These are phyloP conservation scores for Haplographium delicatum DNA, from an alignment of 495 filamentous ascomycete species.

Conservation along the genomic window DNA sequence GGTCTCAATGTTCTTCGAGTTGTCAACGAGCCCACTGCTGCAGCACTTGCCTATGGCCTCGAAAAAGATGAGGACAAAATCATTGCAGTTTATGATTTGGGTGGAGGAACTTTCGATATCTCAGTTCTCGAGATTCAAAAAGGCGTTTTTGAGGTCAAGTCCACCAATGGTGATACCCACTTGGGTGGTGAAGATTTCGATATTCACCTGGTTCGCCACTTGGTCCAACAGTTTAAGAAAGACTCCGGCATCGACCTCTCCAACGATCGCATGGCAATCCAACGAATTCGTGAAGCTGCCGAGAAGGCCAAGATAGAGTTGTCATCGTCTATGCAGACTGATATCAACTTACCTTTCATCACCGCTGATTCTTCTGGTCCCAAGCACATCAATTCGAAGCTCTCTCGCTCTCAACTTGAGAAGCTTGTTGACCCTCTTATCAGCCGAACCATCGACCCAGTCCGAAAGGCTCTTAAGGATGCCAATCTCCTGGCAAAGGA, in stretches of 20 bases:
- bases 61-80: constrained; percentile 89
- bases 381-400: constrained; percentile 95
- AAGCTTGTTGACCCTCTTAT: constrained; percentile 88
- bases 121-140: constrained; percentile 96
- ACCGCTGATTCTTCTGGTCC: constrained; percentile 90
- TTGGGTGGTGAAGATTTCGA: constrained; percentile 98
- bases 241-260: constrained; percentile 89
- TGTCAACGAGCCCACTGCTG: constrained; percentile 94
- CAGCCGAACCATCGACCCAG: constrained; percentile 78
- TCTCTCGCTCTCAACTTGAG: constrained; percentile 91
- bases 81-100: constrained; percentile 95
- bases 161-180: constrained; percentile 97
- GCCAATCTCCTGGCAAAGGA: constrained; percentile 90
- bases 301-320: constrained; percentile 99
- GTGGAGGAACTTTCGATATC: constrained; percentile 98
- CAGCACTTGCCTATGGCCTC: constrained; percentile 89
- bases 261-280: constrained; percentile 95
- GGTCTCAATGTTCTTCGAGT: constrained; percentile 95
- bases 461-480: constrained; percentile 97
- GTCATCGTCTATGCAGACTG: constrained; percentile 92
- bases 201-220: constrained; percentile 89
- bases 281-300: constrained; percentile 97
- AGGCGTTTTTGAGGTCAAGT: constrained; percentile 98
- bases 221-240: constrained; percentile 95
- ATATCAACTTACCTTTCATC: constrained; percentile 99